Conservation (phyloP, 2,329 filamentous ascomycete genomes). For the Byssothecium circinans region DNA sequence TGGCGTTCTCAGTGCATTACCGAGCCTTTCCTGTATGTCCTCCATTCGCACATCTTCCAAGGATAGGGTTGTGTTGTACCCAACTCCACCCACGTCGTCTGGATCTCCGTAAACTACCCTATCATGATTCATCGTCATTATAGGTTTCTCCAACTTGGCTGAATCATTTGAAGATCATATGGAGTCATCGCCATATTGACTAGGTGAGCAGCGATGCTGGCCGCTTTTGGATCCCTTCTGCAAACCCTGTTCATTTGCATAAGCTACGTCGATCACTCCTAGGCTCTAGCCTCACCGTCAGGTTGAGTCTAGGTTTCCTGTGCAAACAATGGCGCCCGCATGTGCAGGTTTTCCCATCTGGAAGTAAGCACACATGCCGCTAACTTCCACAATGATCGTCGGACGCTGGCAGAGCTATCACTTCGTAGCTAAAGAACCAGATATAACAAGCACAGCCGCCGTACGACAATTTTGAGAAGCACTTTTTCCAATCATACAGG, state of each 20-base stretch:
- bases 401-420: constrained; percentile 15
- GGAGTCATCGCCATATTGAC: background rate
- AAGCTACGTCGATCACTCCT: background rate
- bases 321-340: constrained; percentile 7
- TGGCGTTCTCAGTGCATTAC: too few relatives aligned
- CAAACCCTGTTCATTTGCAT: constrained; percentile 1
- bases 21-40: background rate
- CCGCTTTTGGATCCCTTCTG: background rate
- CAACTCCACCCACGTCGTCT: background rate
- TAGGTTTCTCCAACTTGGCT: background rate
- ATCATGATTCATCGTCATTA: background rate
- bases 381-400: constrained; percentile 17
- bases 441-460: constrained; percentile 11
- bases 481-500: constrained; percentile 1
- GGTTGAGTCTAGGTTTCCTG: background rate
- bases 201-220: too few relatives aligned
- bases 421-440: constrained; percentile 8
- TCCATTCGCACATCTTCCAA: background rate
- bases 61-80: background rate
- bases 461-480: constrained; percentile 1
- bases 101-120: background rate
- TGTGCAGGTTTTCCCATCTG: constrained; percentile 15
- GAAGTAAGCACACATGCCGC: constrained; percentile 10
- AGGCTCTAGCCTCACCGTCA: constrained; percentile 1
- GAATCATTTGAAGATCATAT: background rate